phyloP scores from a whole-genome alignment of 2,329 filamentous ascomycete species.

The Cladosporium sp. region DNA sequence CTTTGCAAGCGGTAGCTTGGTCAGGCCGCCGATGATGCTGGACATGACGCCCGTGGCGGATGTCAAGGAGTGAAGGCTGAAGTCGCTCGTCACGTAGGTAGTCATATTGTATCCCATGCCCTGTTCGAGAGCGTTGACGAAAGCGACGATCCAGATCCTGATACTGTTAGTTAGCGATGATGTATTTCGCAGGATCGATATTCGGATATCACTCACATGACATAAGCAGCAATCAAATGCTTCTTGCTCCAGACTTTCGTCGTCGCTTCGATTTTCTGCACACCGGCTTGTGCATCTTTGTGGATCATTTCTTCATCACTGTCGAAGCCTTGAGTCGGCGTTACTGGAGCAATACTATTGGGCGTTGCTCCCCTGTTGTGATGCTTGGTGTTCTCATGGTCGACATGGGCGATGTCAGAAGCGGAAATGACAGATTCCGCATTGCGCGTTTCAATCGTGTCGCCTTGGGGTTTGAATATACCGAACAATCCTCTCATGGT shows the following conservation, averaged over 20 bases:
- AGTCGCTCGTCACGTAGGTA: slow-evolving; percentile 28
- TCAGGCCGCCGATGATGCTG: slow-evolving; percentile 53
- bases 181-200: too few relatives aligned
- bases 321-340: neutral
- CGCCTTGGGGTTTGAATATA: neutral
- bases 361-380: too few relatives aligned
- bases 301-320: slow-evolving; percentile 3
- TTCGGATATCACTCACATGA: slow-evolving; percentile 25
- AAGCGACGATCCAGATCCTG: slow-evolving; percentile 36
- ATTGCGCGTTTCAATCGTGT: too few relatives aligned
- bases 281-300: slow-evolving; percentile 12
- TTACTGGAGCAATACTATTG: neutral
- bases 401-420: too few relatives aligned
- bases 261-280: slow-evolving; percentile 13
- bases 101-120: slow-evolving; percentile 27
- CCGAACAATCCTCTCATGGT: slow-evolving; percentile 1
- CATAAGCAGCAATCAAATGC: slow-evolving; percentile 9
- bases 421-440: too few relatives aligned
- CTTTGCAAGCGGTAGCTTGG: slow-evolving; percentile 64
- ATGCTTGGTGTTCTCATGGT: neutral
- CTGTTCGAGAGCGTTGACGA: slow-evolving; percentile 33
- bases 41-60: slow-evolving; percentile 53
- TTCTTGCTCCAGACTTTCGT: slow-evolving; percentile 12
- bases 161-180: slow-evolving; percentile 16
- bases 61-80: slow-evolving; percentile 32